Evolutionary conservation across 2,329 filamentous ascomycete genomes (phyloP).

Genomic region (Botryotinia globosa): DNA sequence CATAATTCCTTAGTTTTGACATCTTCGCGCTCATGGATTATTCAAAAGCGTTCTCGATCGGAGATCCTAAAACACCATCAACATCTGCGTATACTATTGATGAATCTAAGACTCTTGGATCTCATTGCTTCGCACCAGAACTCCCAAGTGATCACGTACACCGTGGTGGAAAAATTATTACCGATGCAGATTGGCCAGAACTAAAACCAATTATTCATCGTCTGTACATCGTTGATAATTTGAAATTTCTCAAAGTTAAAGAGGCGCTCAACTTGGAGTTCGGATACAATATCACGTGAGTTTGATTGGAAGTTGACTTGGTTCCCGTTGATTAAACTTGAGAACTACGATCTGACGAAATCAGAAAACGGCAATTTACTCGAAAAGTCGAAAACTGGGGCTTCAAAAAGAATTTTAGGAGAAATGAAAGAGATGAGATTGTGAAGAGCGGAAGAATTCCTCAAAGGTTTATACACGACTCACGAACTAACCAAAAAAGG

Average conservation of each 20-base stretch:
- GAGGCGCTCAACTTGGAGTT: neutral
- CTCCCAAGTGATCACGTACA: no score
- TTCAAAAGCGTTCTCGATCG: neutral
- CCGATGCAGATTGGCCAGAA: neutral
- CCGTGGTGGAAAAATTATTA: neutral
- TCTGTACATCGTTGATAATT: neutral
- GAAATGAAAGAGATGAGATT: neutral
- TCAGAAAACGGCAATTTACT: neutral
- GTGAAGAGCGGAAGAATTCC: neutral
- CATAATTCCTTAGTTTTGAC: neutral
- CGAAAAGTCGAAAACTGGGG: neutral
- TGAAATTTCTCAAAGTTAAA: neutral
- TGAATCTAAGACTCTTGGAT: neutral
- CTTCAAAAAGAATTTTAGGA: constrained; percentile 2
- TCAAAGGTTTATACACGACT: neutral
- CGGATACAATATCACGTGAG: neutral
- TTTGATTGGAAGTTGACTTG: neutral
- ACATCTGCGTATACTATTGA: neutral
- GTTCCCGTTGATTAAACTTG: neutral
- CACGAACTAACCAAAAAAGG: neutral
- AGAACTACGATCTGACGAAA: neutral
- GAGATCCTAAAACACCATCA: neutral
- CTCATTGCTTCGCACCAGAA: neutral
- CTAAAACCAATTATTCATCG: neutral
- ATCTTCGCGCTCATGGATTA: neutral